Evolutionary conservation across 257 asterid genomes (phyloP).

Genomic region (Forsythia suspensa): DNA sequence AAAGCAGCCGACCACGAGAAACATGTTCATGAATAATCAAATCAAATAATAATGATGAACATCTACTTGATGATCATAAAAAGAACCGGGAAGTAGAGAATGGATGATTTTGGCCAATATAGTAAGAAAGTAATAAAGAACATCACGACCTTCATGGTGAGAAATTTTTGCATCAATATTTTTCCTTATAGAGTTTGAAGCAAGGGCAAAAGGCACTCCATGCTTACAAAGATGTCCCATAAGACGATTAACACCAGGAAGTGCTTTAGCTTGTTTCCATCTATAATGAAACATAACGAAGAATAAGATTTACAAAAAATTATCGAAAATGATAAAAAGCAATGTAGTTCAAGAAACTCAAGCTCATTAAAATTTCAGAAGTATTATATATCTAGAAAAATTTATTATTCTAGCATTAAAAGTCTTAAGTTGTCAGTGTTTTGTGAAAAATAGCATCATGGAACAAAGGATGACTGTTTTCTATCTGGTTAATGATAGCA

Average conservation of each 20-base stretch:
- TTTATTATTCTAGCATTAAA: not conserved
- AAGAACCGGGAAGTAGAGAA: not conserved
- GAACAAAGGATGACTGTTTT: not conserved
- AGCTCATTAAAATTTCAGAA: not conserved
- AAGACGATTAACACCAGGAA: constrained; percentile 89
- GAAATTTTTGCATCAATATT: constrained; percentile 65
- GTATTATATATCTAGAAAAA: not conserved
- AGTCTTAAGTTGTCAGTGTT: not conserved
- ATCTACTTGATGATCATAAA: constrained; percentile 1
- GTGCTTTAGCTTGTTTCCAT: constrained; percentile 71
- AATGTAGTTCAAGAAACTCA: constrained; percentile 7
- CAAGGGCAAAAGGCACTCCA: constrained; percentile 76
- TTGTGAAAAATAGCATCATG: not conserved
- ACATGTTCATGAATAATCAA: not conserved
- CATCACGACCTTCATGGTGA: constrained; percentile 54
- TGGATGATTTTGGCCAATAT: constrained; percentile 14
- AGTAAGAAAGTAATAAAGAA: constrained; percentile 5
- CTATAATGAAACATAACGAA: constrained; percentile 34
- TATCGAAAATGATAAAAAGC: not conserved
- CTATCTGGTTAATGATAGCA: not conserved
- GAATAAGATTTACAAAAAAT: constrained; percentile 1
- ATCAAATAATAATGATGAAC: not conserved
- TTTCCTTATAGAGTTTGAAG: constrained; percentile 68
- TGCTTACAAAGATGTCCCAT: constrained; percentile 67
- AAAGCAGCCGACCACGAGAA: constrained; percentile 13